Percentiles rank a stretch among this genome's conserved stretches.
phyloP scores from a whole-genome alignment of 1,284 basidiomycete species.

The Ganoderma leucocontextum region DNA sequence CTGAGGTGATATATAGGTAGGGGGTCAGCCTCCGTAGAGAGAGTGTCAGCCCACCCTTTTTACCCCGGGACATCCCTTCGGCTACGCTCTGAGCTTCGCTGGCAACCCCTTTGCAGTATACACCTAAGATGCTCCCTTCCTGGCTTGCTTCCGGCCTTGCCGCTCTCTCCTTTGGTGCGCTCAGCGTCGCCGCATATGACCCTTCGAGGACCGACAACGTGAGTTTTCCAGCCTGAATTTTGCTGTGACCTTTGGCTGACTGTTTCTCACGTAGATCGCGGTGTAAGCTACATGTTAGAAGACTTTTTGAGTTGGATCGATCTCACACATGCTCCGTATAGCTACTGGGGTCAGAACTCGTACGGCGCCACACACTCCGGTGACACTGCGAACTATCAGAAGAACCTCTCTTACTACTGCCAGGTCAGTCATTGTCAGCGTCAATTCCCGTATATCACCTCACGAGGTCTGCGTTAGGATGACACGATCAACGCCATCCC shows the following conservation, averaged over 20 bases:
- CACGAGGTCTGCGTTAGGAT: conserved; percentile 43
- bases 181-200: conserved; percentile 34
- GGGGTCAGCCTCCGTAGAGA: neutral
- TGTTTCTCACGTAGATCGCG: neutral
- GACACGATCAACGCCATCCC: conserved; percentile 62
- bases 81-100: neutral
- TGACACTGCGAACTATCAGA: conserved; percentile 57
- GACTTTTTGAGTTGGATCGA: neutral
- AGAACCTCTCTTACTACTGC: conserved; percentile 59
- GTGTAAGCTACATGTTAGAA: neutral
- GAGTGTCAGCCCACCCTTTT: neutral
- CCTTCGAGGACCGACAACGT: conserved; percentile 40
- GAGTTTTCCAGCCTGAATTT: conserved; percentile 11
- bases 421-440: conserved; percentile 41
- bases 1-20: neutral
- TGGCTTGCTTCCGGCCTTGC: conserved; percentile 26
- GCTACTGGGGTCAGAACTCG: conserved; percentile 62
- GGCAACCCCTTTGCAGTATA: neutral
- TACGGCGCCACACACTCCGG: conserved; percentile 58
- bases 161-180: conserved; percentile 22
- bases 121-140: conserved; percentile 23
- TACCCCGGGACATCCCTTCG: neutral
- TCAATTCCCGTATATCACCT: neutral
- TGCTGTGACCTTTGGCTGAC: neutral
- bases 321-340: conserved; percentile 20